phyloP scores from a whole-genome alignment of 2,329 filamentous ascomycete genomes.

The Neoscytalidium dimidiatum region DNA sequence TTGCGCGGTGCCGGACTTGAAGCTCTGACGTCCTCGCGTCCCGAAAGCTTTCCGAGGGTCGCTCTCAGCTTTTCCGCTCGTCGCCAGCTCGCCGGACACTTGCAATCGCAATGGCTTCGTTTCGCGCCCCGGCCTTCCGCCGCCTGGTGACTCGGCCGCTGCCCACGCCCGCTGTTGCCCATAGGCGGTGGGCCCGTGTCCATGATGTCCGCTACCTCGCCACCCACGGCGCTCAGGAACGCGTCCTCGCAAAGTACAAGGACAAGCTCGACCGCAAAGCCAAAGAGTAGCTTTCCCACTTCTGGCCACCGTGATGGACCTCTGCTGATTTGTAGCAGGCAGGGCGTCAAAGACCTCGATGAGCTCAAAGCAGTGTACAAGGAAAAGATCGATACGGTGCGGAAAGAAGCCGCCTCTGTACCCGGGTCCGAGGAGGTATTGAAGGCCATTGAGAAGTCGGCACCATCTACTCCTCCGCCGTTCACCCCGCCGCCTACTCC shows the following conservation, averaged over 20 bases:
- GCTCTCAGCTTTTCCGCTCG: background rate
- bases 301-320: too few species aligned
- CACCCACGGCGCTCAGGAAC: slow-evolving; percentile 69
- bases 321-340: slow-evolving; percentile 40
- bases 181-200: slow-evolving; percentile 87
- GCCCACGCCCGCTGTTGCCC: slow-evolving; percentile 37
- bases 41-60: background rate
- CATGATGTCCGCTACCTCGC: slow-evolving; percentile 89
- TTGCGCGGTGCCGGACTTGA: background rate
- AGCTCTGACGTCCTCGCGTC: slow-evolving; percentile 16
- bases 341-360: slow-evolving; percentile 70
- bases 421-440: slow-evolving; percentile 51
- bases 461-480: slow-evolving; percentile 26
- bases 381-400: slow-evolving; percentile 75
- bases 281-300: slow-evolving; percentile 53
- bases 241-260: slow-evolving; percentile 80
- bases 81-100: background rate
- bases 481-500: slow-evolving; percentile 26
- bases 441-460: slow-evolving; percentile 26
- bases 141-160: slow-evolving; percentile 14
- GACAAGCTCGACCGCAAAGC: slow-evolving; percentile 84
- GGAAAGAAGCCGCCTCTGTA: slow-evolving; percentile 63
- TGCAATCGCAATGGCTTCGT: slow-evolving; percentile 13
- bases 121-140: slow-evolving; percentile 15
- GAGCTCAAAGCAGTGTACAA: slow-evolving; percentile 80